Base-by-base conservation (phyloP, 148 eudicot species). In the Rhododendron henanense region DNA sequence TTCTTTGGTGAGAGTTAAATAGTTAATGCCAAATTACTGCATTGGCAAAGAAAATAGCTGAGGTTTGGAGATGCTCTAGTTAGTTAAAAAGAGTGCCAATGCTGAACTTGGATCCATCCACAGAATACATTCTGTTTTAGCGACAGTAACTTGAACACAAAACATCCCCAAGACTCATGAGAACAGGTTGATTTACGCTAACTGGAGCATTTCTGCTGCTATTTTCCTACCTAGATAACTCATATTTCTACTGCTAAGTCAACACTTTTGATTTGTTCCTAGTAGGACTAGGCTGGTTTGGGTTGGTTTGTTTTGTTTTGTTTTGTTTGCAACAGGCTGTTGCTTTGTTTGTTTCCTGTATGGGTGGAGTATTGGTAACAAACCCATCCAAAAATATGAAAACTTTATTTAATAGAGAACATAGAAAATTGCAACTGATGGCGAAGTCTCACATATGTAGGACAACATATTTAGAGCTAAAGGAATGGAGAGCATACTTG, bases 401-500 rank as follows among this genome's bases (percentile, higher is more conserved):
- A 69, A 69, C 39, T 28, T 13, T 37, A 28, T 28, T 13, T 37
- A 28, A 11, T 69, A 69, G 39, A 28, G 35, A 33, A 71, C 19
- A 71, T 71, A 71, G 44, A 28, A 11, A 21, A 16, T 15, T 69
- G 55, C 33, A 83, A 33, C 59, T 33, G 5, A 23, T 13, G 23
- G 16, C 2, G 45, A 51, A 28, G 33, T 50, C 80, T 50, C 81
- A 19, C 37, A 33, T 37, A 85, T 45, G 25, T 2, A 37, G 33
- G 31, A 59, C 19, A 61, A 13, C 16, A 45, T 41, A 25, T 25
- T 35, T 28, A 78, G 73, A 4, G 61, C 61, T 35, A 31, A 19
- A 79, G 83, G 37, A 39, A 31, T 0, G 35, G 59, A 74, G 75
- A 65, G 41, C 87, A 84, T 93, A 96, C 99, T 96, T 96, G 81